Conservation (phyloP, 73 alveolate genomes). For the Paramecium octaurelia region DNA sequence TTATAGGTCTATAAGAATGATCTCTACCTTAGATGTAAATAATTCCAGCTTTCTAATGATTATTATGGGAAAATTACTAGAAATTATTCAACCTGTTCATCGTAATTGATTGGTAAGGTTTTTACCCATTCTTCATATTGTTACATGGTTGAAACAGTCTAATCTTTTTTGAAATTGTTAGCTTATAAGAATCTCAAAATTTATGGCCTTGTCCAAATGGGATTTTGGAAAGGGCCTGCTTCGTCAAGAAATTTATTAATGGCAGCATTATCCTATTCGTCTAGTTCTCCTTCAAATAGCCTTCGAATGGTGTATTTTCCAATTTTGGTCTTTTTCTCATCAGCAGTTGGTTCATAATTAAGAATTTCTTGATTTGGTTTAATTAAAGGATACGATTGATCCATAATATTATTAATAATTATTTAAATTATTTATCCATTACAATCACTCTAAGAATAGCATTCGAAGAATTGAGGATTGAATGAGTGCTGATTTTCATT, state of each 20-base stretch:
- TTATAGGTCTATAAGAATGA: slow-evolving; percentile 43
- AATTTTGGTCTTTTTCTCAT: slow-evolving; percentile 3
- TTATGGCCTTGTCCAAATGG: slow-evolving; percentile 21
- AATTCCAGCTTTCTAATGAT: slow-evolving; percentile 42
- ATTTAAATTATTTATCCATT: neutral
- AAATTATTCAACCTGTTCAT: slow-evolving; percentile 46
- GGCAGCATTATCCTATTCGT: slow-evolving; percentile 5
- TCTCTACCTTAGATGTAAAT: slow-evolving; percentile 62
- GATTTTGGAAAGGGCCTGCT: neutral
- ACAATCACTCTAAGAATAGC: neutral
- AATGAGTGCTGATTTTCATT: neutral
- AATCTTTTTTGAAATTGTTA: neutral
- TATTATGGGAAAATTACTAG: neutral
- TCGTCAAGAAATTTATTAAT: neutral
- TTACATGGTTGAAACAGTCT: slow-evolving; percentile 36
- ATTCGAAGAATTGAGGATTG: neutral
- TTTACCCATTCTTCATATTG: slow-evolving; percentile 39
- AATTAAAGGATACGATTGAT: neutral
- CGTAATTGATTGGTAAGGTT: slow-evolving; percentile 24
- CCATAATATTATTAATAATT: slow-evolving; percentile 26
- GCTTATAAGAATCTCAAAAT: slow-evolving; percentile 30
- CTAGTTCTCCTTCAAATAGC: slow-evolving; percentile 19
- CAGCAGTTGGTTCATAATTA: slow-evolving; percentile 13
- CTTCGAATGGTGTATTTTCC: slow-evolving; percentile 13
- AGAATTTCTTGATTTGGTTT: neutral